Evolutionary conservation across 1,284 basidiomycete species (phyloP).

Genomic region (Amylostereum areolatum): DNA sequence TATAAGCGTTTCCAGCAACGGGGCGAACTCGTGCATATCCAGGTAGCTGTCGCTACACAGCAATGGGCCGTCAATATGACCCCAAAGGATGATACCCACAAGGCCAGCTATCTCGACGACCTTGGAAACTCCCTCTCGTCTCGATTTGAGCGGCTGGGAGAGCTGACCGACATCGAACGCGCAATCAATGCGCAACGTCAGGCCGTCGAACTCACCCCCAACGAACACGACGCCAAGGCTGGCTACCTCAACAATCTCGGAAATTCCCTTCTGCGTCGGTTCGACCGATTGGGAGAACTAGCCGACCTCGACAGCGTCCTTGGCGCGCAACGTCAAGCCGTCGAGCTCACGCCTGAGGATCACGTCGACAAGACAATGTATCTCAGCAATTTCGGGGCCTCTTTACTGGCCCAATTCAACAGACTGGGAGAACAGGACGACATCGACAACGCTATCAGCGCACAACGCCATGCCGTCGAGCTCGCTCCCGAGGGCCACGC

Average conservation of each 20-base stretch:
- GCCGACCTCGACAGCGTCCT: not conserved
- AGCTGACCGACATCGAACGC: not conserved
- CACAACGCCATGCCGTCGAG: not conserved
- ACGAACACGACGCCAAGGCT: not conserved
- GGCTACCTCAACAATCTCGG: not conserved
- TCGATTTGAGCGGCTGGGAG: not conserved
- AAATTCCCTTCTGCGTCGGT: not conserved
- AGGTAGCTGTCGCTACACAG: not conserved
- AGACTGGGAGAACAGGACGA: slow-evolving; percentile 12
- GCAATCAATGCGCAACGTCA: not conserved
- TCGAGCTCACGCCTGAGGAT: not conserved
- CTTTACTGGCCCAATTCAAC: slow-evolving; percentile 20
- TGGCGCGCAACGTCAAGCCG: not conserved
- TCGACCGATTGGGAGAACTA: not conserved
- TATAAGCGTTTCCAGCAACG: not conserved
- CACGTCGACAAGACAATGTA: slow-evolving; percentile 5
- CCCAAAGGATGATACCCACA: not conserved
- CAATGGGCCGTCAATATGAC: not conserved
- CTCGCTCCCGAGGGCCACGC: not conserved
- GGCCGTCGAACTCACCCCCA: not conserved
- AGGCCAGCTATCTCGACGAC: not conserved
- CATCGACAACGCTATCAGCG: slow-evolving; percentile 17
- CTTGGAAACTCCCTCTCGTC: not conserved
- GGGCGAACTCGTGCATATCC: not conserved
- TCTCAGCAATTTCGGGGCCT: slow-evolving; percentile 20